These are phyloP conservation scores for Xylaria intraflava DNA, from an alignment of 495 filamentous ascomycete genomes.

Conservation along the genomic window DNA sequence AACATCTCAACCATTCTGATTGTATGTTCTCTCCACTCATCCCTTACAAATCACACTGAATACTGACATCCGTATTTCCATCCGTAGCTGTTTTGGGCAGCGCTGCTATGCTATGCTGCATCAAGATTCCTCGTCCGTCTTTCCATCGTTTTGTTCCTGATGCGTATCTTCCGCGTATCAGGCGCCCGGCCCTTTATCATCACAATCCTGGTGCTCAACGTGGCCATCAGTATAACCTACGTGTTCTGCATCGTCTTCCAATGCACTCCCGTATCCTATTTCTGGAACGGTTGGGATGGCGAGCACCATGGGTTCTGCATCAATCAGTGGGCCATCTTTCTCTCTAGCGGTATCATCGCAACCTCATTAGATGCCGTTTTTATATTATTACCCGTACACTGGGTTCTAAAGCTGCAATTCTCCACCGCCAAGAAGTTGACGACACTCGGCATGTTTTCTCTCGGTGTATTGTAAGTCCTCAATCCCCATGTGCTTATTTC, in stretches of 20 bases:
- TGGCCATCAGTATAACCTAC: conserved; percentile 9
- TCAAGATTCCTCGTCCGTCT: not conserved
- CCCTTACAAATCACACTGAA: not conserved
- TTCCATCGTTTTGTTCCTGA: not conserved
- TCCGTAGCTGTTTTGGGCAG: not conserved
- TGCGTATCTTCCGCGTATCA: conserved; percentile 21
- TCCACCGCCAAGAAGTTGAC: conserved; percentile 41
- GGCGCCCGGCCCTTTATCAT: conserved; percentile 15
- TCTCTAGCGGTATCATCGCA: conserved; percentile 4
- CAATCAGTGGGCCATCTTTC: conserved; percentile 7
- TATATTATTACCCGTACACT: conserved; percentile 35
- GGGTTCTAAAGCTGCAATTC: conserved; percentile 37
- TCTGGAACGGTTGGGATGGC: conserved; percentile 25
- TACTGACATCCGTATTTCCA: not conserved
- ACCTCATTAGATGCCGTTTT: conserved; percentile 32
- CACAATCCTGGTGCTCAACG: conserved; percentile 14
- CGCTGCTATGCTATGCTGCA: not conserved
- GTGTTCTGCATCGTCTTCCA: conserved; percentile 20
- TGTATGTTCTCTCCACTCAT: not conserved
- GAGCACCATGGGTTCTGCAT: conserved; percentile 20
- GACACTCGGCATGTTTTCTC: conserved; percentile 36
- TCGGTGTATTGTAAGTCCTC: conserved; percentile 39
- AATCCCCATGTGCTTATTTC: too few relatives aligned
- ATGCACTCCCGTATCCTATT: conserved; percentile 24
- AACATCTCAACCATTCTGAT: not conserved